Evolutionary conservation across 495 filamentous ascomycete genomes (phyloP), one percentile per base, ranked within the genome.

Genomic region (Bathelium albidoporum): DNA sequence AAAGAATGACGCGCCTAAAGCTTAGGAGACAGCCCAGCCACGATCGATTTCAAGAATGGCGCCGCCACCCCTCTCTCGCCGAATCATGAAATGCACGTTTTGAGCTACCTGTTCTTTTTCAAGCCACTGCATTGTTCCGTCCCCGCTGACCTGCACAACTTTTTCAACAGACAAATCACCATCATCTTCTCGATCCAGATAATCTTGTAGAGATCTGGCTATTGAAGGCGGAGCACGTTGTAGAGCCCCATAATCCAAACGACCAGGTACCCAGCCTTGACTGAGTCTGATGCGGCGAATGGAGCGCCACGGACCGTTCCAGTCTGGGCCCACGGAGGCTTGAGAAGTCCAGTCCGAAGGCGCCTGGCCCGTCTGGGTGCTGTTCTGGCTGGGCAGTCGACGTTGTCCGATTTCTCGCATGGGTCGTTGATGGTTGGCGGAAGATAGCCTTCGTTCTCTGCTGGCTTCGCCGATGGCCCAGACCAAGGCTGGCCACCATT

Each of bases 401-500:
- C 5, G 5, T 39, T 39, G 34, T 14, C 34, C 34, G n/a, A n/a
- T n/a, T n/a, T n/a, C n/a, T n/a, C n/a, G n/a, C n/a, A n/a, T n/a
- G n/a, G n/a, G n/a, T n/a, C n/a, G n/a, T n/a, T n/a, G n/a, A n/a
- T n/a, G n/a, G n/a, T n/a, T n/a, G n/a, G n/a, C n/a, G n/a, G n/a
- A n/a, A n/a, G n/a, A n/a, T n/a, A n/a, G n/a, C n/a, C n/a, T n/a
- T n/a, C n/a, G n/a, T n/a, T n/a, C n/a, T n/a, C 20, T 29, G n/a
- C 12, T 11, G 18, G 5, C 24, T 5, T 7, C 28, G 72, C 77
- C 1, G 72, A 28, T 58, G 36, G 2, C 72, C 74, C 78, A 82
- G 14, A 68, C 73, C n/a, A 95, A 72, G 0, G 88, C 88, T 2
- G 75, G 72, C 32, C 83, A 70, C 91, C 91, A 96, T 18, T 80